A percentile compares a stretch with the other conserved stretches of the same genome.
phyloP scores from a whole-genome alignment of 495 filamentous ascomycete species.

The Immersiella caudata region DNA sequence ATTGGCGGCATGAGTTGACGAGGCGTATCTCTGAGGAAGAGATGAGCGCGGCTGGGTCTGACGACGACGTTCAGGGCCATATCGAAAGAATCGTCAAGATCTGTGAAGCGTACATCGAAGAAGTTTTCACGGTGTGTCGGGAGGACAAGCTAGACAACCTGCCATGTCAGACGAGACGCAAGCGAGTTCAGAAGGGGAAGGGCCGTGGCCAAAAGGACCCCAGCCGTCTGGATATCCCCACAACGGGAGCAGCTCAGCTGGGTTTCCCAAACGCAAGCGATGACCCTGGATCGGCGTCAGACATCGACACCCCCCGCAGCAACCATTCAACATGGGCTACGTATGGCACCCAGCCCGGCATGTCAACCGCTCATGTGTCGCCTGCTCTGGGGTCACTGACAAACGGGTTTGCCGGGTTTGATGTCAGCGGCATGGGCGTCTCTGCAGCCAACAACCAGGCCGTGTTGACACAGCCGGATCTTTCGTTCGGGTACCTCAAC shows the following conservation, averaged over 20 bases:
- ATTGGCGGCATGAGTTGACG: not conserved
- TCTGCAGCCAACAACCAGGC: not conserved
- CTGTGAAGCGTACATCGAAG: slow-evolving; percentile 10
- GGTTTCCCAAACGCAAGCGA: slow-evolving; percentile 11
- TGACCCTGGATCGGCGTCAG: slow-evolving; percentile 20
- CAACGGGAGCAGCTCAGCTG: not conserved
- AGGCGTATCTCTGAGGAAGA: slow-evolving; percentile 10
- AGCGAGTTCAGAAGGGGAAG: slow-evolving; percentile 12
- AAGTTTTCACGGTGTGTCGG: slow-evolving; percentile 8
- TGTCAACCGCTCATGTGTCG: slow-evolving; percentile 7
- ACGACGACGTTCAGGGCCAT: slow-evolving; percentile 13
- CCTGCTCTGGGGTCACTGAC: not conserved
- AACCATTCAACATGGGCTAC: slow-evolving; percentile 17
- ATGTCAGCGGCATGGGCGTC: not conserved
- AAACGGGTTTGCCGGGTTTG: not conserved
- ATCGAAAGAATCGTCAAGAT: slow-evolving; percentile 17
- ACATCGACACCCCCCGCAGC: slow-evolving; percentile 17
- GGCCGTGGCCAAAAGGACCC: not conserved
- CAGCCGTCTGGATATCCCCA: slow-evolving; percentile 1
- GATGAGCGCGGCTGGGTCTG: not conserved
- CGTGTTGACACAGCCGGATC: slow-evolving; percentile 2
- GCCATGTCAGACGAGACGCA: not conserved
- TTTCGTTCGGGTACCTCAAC: not conserved
- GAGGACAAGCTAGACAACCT: not conserved
- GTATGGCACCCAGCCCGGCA: not conserved